Percentiles rank a stretch among this genome's conserved stretches.
Conservation (phyloP, 805 yeast genomes). For the Ogataea siamensis region DNA sequence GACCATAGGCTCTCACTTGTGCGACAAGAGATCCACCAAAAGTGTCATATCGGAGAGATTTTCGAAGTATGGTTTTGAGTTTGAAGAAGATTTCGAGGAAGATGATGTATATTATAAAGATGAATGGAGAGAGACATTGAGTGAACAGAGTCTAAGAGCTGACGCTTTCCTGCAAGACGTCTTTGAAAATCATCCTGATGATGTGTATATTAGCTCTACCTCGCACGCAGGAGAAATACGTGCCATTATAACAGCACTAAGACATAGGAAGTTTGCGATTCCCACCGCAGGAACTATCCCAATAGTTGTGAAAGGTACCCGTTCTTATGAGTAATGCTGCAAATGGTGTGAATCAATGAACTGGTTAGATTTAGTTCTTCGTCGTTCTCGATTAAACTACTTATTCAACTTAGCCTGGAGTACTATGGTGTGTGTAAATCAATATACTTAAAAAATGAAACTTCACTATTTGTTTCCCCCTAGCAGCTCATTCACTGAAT, state of each 20-base stretch:
- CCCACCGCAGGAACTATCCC: slow-evolving; percentile 69
- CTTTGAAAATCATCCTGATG: slow-evolving; percentile 35
- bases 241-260: slow-evolving; percentile 47
- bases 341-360: too few relatives aligned
- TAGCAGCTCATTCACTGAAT: slow-evolving; percentile 20
- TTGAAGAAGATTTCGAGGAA: slow-evolving; percentile 46
- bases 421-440: too few relatives aligned
- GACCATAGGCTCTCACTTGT: slow-evolving; percentile 56
- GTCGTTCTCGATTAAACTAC: too few relatives aligned
- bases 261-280: slow-evolving; percentile 56
- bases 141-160: slow-evolving; percentile 50
- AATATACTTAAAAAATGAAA: too few relatives aligned
- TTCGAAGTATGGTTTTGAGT: slow-evolving; percentile 40
- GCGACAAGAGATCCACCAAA: slow-evolving; percentile 54
- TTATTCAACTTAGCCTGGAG: too few relatives aligned
- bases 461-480: slow-evolving; percentile 8
- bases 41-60: slow-evolving; percentile 39
- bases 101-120: slow-evolving; percentile 46
- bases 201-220: slow-evolving; percentile 44
- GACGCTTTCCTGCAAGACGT: slow-evolving; percentile 43
- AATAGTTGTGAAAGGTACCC: slow-evolving; percentile 47
- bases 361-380: too few relatives aligned
- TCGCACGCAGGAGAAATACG: slow-evolving; percentile 63
- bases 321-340: too few relatives aligned
- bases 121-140: slow-evolving; percentile 46